These are phyloP conservation scores for Oryza australiensis DNA, from an alignment of 176 grass and related monocot species.

Conservation along the genomic window DNA sequence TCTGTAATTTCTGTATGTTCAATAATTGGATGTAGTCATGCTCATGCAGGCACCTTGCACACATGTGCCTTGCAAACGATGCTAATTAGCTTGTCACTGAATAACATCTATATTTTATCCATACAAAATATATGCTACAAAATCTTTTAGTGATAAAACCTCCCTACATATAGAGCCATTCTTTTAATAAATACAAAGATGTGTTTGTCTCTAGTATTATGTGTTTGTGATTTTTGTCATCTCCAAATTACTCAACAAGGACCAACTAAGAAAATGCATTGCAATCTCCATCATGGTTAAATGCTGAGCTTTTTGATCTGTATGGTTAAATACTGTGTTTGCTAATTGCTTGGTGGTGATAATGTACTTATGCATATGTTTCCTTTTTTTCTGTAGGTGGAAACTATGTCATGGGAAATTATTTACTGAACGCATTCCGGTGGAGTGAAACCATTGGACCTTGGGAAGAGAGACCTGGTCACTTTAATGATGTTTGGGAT, in stretches of 20 bases:
- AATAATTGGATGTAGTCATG: neutral
- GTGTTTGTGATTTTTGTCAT: slow-evolving; percentile 3
- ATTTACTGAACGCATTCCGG: slow-evolving; percentile 78
- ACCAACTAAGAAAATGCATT: slow-evolving; percentile 25
- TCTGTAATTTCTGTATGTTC: slow-evolving; percentile 4
- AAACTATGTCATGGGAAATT: slow-evolving; percentile 80
- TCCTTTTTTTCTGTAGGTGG: slow-evolving; percentile 60
- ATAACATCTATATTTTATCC: slow-evolving; percentile 11
- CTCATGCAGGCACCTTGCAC: neutral
- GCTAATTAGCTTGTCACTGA: slow-evolving; percentile 1
- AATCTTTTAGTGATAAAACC: neutral
- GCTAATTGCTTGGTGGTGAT: neutral
- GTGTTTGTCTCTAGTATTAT: neutral
- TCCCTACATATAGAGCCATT: neutral
- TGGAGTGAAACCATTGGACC: slow-evolving; percentile 86
- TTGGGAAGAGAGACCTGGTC: slow-evolving; percentile 89
- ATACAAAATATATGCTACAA: neutral
- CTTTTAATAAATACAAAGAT: neutral
- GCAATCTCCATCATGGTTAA: neutral
- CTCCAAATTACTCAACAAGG: neutral
- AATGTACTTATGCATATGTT: neutral
- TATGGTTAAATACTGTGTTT: slow-evolving; percentile 20
- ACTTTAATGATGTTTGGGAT: slow-evolving; percentile 86
- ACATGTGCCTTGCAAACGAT: neutral
- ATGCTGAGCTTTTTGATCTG: neutral